phyloP scores from a whole-genome alignment of 108 stramenopile genomes.

The Skeletonema grethae region DNA sequence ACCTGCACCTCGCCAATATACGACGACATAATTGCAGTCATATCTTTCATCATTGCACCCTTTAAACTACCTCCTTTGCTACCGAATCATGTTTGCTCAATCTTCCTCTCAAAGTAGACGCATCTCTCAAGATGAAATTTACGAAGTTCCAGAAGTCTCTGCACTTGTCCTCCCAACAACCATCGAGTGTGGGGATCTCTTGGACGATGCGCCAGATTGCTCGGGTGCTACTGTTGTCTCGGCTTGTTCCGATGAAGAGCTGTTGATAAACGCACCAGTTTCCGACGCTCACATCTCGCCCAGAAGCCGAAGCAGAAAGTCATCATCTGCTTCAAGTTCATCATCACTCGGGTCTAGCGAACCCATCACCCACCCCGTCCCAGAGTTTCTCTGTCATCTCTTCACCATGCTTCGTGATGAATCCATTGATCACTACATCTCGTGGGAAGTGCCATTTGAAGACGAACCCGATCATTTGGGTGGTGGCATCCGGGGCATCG shows the following conservation, averaged over 20 bases:
- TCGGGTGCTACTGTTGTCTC: conserved; percentile 21
- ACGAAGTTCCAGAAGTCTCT: conserved; percentile 5
- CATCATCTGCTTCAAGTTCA: neutral
- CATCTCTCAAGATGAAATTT: neutral
- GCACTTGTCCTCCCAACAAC: conserved; percentile 17
- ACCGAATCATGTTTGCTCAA: conserved; percentile 2
- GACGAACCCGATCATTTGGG: conserved; percentile 31
- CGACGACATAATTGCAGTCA: neutral
- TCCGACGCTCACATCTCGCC: neutral
- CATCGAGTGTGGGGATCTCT: conserved; percentile 11
- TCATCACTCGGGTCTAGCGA: neutral
- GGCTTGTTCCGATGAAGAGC: neutral
- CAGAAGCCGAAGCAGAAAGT: conserved; percentile 1
- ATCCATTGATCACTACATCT: conserved; percentile 33
- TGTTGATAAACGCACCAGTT: neutral
- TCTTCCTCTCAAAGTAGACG: neutral
- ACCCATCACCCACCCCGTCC: conserved; percentile 26
- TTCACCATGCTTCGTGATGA: conserved; percentile 49
- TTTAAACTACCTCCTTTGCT: neutral
- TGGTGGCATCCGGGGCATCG: conserved; percentile 27
- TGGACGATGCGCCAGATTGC: conserved; percentile 1
- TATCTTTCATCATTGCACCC: no score
- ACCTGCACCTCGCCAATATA: neutral
- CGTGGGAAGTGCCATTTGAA: conserved; percentile 30
- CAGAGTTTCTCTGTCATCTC: conserved; percentile 52